Percentiles rank a stretch among this genome's conserved stretches.
Conservation (phyloP, 352 stramenopile species). For the Globisporangium irregulare region DNA sequence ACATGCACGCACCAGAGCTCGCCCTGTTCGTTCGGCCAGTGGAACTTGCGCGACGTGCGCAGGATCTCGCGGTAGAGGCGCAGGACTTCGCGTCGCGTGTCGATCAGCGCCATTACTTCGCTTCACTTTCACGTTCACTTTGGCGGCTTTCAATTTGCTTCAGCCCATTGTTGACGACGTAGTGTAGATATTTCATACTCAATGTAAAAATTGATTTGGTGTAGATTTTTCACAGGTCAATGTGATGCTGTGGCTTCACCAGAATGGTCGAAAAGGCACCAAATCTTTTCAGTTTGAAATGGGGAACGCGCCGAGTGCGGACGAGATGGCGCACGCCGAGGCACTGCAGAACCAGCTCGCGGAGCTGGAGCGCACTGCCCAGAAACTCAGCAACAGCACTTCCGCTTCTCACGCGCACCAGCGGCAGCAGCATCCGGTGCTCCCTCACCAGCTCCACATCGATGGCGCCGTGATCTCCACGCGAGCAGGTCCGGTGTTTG, state of each 20-base stretch:
- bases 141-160: too few relatives aligned
- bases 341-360: conserved; percentile 39
- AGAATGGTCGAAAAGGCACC: too few relatives aligned
- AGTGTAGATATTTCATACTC: too few relatives aligned
- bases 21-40: conserved; percentile 71
- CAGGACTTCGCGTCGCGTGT: conserved; percentile 76
- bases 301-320: conserved; percentile 43
- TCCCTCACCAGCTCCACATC: conserved; percentile 33
- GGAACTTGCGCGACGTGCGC: conserved; percentile 67
- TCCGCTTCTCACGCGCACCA: conserved; percentile 13
- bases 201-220: too few relatives aligned
- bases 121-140: not conserved
- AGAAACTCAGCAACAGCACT: conserved; percentile 14
- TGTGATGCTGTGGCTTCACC: too few relatives aligned
- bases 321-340: conserved; percentile 26
- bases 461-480: conserved; percentile 21
- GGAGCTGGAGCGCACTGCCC: conserved; percentile 43
- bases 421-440: conserved; percentile 22
- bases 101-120: conserved; percentile 28
- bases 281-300: too few relatives aligned
- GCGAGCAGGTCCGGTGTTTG: not conserved
- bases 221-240: too few relatives aligned
- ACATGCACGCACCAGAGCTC: conserved; percentile 50
- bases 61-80: conserved; percentile 81
- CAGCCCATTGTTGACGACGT: too few relatives aligned